Conservation (phyloP, 805 yeast genomes). For the Saturnispora hagleri region DNA sequence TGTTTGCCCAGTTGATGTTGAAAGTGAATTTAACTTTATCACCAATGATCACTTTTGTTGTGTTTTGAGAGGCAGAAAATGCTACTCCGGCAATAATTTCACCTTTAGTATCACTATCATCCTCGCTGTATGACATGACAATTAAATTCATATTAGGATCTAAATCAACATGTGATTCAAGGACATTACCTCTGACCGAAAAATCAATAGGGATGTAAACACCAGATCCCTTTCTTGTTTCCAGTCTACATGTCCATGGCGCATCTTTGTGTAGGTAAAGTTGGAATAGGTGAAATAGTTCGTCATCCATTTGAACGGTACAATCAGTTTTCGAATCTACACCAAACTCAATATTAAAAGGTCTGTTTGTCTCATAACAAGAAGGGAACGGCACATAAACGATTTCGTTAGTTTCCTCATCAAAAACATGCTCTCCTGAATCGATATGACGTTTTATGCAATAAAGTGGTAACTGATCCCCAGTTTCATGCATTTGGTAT, state of each 20-base stretch:
- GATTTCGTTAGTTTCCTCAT: conserved; percentile 43
- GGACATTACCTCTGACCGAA: conserved; percentile 57
- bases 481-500: conserved; percentile 18
- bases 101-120: not conserved
- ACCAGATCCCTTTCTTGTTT: conserved; percentile 36
- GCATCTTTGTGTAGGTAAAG: conserved; percentile 69
- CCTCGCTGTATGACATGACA: conserved; percentile 15
- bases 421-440: conserved; percentile 68
- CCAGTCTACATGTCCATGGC: conserved; percentile 62
- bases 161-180: conserved; percentile 59
- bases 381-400: conserved; percentile 49
- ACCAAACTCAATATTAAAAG: conserved; percentile 48
- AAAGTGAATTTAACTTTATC: conserved; percentile 48
- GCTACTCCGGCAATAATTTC: conserved; percentile 47
- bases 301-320: conserved; percentile 54
- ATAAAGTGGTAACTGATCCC: conserved; percentile 39
- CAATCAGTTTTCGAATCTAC: conserved; percentile 46
- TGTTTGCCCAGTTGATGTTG: conserved; percentile 45
- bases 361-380: conserved; percentile 56
- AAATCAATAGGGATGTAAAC: conserved; percentile 51
- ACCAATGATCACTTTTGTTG: conserved; percentile 58
- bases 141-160: conserved; percentile 48
- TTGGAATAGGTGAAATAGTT: conserved; percentile 62
- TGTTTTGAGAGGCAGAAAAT: conserved; percentile 52
- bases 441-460: conserved; percentile 66